phyloP scores from a whole-genome alignment of 176 grass and related monocot species.

The Bolboschoenus planiculmis region DNA sequence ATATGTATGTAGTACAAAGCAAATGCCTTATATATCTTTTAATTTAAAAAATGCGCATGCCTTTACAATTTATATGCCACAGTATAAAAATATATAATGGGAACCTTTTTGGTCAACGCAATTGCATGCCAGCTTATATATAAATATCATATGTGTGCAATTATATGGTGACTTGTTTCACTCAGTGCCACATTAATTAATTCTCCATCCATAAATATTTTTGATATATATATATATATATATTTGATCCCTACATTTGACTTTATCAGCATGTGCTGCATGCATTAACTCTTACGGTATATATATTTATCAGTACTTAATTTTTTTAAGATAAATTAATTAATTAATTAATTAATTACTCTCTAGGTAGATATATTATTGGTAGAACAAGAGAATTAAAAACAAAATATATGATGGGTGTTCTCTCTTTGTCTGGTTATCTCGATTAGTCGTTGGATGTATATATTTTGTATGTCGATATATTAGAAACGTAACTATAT shows the following conservation, averaged over 20 bases:
- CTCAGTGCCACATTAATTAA: not conserved
- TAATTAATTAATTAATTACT: no score
- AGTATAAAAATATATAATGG: no score
- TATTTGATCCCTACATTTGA: not conserved
- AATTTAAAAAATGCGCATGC: not conserved
- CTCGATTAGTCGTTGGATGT: not conserved
- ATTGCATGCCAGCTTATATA: not conserved
- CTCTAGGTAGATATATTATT: not conserved
- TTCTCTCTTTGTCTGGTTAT: not conserved
- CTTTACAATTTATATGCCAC: not conserved
- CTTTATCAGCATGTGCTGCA: not conserved
- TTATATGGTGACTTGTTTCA: not conserved
- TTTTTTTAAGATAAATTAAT: not conserved
- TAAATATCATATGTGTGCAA: not conserved
- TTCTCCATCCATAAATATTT: not conserved
- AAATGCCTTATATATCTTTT: not conserved
- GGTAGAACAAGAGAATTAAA: not conserved
- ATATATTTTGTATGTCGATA: no score
- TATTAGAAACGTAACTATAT: no score
- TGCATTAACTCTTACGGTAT: not conserved
- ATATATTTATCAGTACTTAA: not conserved
- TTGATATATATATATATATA: not conserved
- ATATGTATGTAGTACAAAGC: constrained; percentile 1
- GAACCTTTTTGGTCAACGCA: not conserved
- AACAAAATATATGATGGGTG: not conserved